Evolutionary conservation across 805 yeast species (phyloP).

Genomic region (Debaryomyces hansenii): DNA sequence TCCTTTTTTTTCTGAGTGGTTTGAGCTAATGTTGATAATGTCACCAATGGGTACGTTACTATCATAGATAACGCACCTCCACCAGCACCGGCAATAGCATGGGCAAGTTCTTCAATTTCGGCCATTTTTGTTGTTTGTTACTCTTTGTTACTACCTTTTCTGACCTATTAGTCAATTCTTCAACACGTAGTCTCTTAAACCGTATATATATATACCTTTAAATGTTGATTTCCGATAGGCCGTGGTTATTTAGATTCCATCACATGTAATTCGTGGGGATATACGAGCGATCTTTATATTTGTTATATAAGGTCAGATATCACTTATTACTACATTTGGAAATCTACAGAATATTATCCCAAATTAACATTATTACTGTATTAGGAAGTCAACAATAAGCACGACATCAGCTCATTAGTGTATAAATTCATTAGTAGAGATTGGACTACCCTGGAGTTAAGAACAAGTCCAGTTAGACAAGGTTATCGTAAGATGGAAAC

Average conservation of each 20-base stretch:
- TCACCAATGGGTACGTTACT: slow-evolving; percentile 86
- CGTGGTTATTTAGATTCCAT: neutral
- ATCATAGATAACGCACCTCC: slow-evolving; percentile 89
- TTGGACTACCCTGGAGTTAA: too few species aligned
- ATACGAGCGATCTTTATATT: neutral
- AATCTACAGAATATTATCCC: neutral
- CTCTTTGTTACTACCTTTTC: too few species aligned
- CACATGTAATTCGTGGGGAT: slow-evolving; percentile 1
- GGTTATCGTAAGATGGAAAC: slow-evolving; percentile 27
- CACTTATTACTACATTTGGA: neutral
- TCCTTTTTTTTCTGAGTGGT: slow-evolving; percentile 44
- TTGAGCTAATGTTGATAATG: slow-evolving; percentile 86
- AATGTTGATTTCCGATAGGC: neutral
- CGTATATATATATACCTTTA: neutral
- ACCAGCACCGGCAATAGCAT: slow-evolving; percentile 92
- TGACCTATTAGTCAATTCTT: too few species aligned
- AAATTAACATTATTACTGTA: neutral
- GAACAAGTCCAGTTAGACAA: neutral
- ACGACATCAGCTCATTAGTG: too few species aligned
- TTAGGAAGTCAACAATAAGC: neutral
- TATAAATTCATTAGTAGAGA: too few species aligned
- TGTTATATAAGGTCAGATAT: neutral
- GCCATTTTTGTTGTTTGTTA: slow-evolving; percentile 19
- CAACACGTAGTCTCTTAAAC: too few species aligned
- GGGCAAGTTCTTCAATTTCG: slow-evolving; percentile 58